phyloP scores from a whole-genome alignment of 495 filamentous ascomycete species.

The Letharia lupina region DNA sequence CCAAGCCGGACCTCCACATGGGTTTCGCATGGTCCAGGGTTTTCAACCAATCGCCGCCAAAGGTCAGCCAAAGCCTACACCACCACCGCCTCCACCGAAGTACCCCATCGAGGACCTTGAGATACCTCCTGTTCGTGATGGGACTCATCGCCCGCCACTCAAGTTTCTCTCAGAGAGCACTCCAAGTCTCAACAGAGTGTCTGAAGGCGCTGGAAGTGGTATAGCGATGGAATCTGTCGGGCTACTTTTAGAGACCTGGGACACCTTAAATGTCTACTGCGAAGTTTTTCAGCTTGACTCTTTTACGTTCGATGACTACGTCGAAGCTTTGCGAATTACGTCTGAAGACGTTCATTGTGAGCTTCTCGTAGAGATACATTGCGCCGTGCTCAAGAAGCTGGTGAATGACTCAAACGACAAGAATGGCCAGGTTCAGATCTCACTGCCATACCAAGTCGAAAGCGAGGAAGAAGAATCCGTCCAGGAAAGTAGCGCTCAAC shows the following conservation, averaged over 20 bases:
- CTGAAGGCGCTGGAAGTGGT: slow-evolving; percentile 31
- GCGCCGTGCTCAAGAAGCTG: slow-evolving; percentile 78
- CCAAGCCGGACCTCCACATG: slow-evolving; percentile 16
- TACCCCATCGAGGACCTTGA: slow-evolving; percentile 95
- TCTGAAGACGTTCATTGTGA: slow-evolving; percentile 75
- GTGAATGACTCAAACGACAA: slow-evolving; percentile 62
- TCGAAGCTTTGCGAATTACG: slow-evolving; percentile 76
- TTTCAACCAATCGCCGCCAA: slow-evolving; percentile 30
- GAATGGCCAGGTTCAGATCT: slow-evolving; percentile 68
- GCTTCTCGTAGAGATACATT: slow-evolving; percentile 84
- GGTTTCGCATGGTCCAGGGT: slow-evolving; percentile 25
- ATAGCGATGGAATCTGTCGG: slow-evolving; percentile 75
- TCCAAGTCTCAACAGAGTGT: slow-evolving; percentile 30
- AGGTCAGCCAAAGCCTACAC: slow-evolving; percentile 42
- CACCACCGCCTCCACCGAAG: slow-evolving; percentile 66
- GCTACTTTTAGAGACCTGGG: slow-evolving; percentile 79
- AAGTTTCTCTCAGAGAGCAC: slow-evolving; percentile 64
- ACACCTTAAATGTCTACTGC: slow-evolving; percentile 92
- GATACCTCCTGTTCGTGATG: slow-evolving; percentile 52
- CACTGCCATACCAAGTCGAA: slow-evolving; percentile 65
- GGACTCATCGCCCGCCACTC: slow-evolving; percentile 57
- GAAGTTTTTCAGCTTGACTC: slow-evolving; percentile 89
- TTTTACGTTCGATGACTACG: slow-evolving; percentile 93
- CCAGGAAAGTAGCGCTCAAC: slow-evolving; percentile 41
- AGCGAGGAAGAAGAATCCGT: slow-evolving; percentile 48